Evolutionary conservation across 495 filamentous ascomycete species (phyloP).

Genomic region (Physcia stellaris): DNA sequence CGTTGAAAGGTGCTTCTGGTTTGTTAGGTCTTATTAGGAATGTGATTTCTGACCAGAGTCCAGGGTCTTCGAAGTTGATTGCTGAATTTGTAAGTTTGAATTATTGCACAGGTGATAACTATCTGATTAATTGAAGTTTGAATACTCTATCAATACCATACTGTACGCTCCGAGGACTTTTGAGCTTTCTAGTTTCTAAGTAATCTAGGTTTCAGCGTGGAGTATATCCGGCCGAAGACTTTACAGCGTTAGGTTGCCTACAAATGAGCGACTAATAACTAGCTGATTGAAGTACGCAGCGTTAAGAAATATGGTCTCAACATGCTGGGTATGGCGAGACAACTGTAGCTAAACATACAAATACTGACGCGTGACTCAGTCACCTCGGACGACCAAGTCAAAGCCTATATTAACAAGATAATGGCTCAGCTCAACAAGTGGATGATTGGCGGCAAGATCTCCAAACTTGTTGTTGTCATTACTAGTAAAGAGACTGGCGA

Average conservation of each 20-base stretch:
- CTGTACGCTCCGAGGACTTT: constrained; percentile 38
- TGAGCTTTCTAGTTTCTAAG: no score
- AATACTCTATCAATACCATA: constrained; percentile 94
- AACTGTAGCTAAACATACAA: no score
- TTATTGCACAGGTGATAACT: neutral
- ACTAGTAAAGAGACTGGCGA: constrained; percentile 94
- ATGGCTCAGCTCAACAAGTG: constrained; percentile 92
- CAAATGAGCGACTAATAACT: no score
- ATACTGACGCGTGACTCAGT: constrained; percentile 31
- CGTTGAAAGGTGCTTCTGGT: constrained; percentile 55
- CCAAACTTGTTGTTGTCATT: constrained; percentile 89
- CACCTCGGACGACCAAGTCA: constrained; percentile 91
- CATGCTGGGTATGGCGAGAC: constrained; percentile 76
- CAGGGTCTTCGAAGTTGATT: constrained; percentile 74
- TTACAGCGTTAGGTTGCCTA: constrained; percentile 55
- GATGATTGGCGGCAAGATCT: constrained; percentile 94
- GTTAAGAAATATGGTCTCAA: constrained; percentile 99
- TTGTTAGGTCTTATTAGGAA: no score
- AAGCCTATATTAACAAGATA: constrained; percentile 97
- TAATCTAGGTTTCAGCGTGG: constrained; percentile 89
- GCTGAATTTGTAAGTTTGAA: constrained; percentile 69
- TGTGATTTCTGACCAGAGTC: no score
- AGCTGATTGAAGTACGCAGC: constrained; percentile 22
- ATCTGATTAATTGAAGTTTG: constrained; percentile 46
- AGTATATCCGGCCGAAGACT: constrained; percentile 96